Evolutionary conservation across 164 flowering plant species (phyloP), one percentile per base, ranked within the genome.

Genomic region (Berberis thunbergii): DNA sequence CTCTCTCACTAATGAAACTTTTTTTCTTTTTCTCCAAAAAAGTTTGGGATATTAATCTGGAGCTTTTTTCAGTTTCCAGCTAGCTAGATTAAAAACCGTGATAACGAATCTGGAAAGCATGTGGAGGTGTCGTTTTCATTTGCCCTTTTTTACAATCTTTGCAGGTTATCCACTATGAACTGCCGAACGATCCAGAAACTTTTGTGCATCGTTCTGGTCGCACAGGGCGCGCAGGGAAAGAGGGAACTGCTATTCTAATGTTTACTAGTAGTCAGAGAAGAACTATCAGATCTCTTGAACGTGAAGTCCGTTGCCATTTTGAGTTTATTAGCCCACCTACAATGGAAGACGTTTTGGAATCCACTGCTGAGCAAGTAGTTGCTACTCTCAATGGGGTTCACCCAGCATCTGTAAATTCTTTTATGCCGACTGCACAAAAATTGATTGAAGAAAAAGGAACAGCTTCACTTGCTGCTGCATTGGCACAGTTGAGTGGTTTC

Each of bases 191-290:
- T 81, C 80, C 99, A 64, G 99, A 95, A 69, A 91, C 99, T 43
- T 95, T 95, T 79, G 99, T 95, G 67, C 99, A 95, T 71, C 97
- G 99, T 10, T 95, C 99, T 72, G 99, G 99, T 44, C 93, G 99
- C 39, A 95, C 99, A 61, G 99, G 99, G 43, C 96, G 97, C 71
- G 99, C 99, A 53, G 97, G 99, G 59, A 95, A 95, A 77, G 89
- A 82, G 77, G 99, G 99, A 60, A 70, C 64, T 67, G 90, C 99
- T 45, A 77, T 95, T 77, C 70, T 95, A 57, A 83, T 95, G 99
- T 91, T 76, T 70, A 84, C 88, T 11, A 76, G 79, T 67, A 86
- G 73, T 69, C 97, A 95, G 78, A 80, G 90, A 79, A 81, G 97
- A 74, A 87, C 94, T 39, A 79, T 95, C 41, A 82, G 74, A 71